phyloP scores from a whole-genome alignment of 768 basidiomycete genomes.

The Nidularia pulvinata region DNA sequence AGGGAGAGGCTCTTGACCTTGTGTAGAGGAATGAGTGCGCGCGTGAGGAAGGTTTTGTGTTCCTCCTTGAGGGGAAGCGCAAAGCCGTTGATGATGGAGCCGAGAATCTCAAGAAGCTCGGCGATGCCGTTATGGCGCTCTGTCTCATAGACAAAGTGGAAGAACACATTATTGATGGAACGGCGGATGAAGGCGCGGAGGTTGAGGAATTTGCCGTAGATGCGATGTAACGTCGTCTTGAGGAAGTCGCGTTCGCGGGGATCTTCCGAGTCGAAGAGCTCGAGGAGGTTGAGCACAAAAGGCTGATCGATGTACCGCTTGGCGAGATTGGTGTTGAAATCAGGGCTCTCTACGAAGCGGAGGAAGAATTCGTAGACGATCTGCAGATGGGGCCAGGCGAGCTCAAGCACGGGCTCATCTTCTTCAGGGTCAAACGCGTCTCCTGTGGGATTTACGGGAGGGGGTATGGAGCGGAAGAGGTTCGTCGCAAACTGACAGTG shows the following conservation, averaged over 20 bases:
- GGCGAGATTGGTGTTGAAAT: conserved; percentile 98
- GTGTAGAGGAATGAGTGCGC: conserved; percentile 93
- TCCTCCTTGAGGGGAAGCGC: conserved; percentile 98
- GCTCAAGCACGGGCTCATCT: conserved; percentile 97
- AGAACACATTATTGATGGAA: conserved; percentile 99
- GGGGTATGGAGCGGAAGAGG: conserved; percentile 99
- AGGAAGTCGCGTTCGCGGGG: conserved; percentile 99
- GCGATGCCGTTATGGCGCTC: conserved; percentile 99
- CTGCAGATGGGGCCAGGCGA: conserved; percentile 99
- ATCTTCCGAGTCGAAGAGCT: conserved; percentile 98
- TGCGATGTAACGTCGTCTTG: conserved; percentile 98
- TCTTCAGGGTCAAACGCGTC: conserved; percentile 99
- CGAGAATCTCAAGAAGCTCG: conserved; percentile 95
- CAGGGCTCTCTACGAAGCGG: conserved; percentile 95
- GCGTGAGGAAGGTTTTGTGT: conserved; percentile 96
- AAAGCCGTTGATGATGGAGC: conserved; percentile 99
- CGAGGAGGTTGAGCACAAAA: conserved; percentile 95
- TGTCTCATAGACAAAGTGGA: conserved; percentile 98
- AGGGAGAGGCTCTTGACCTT: conserved; percentile 98
- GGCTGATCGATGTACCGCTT: conserved; percentile 97
- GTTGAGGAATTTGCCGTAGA: conserved; percentile 99
- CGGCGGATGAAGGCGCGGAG: conserved; percentile 98
- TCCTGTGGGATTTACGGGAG: conserved; percentile 97
- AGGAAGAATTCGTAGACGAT: conserved; percentile 99
- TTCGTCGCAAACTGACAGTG: conserved; percentile 89